These are phyloP conservation scores for Chenopodium album DNA, from an alignment of 148 eudicot genomes.

Conservation along the genomic window DNA sequence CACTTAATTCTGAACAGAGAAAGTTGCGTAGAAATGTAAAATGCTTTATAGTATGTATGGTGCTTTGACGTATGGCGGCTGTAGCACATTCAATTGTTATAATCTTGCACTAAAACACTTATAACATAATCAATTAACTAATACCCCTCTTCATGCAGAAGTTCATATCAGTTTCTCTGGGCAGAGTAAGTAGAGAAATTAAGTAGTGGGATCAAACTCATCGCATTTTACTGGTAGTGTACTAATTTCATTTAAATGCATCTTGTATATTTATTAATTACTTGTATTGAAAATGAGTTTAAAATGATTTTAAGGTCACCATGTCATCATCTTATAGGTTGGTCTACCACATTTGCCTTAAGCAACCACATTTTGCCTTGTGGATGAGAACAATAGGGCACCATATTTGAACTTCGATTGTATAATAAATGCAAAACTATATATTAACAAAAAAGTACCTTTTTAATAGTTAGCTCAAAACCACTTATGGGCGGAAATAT, in stretches of 20 bases:
- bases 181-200: not conserved
- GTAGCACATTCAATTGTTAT: slow-evolving; percentile 6
- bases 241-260: not conserved
- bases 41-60: not conserved
- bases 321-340: not conserved
- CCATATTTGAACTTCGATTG: too few relatives aligned
- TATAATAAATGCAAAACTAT: too few relatives aligned
- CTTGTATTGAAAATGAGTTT: not conserved
- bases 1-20: too few relatives aligned
- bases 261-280: not conserved
- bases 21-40: too few relatives aligned
- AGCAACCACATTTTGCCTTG: not conserved
- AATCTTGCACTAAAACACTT: slow-evolving; percentile 4
- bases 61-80: slow-evolving; percentile 38
- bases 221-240: not conserved
- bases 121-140: not conserved
- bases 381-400: not conserved
- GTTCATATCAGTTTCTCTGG: not conserved
- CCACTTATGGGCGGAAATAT: not conserved
- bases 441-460: not conserved
- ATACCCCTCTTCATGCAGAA: not conserved
- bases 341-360: not conserved
- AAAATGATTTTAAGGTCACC: not conserved
- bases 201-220: slow-evolving; percentile 11
- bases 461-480: not conserved